These are phyloP conservation scores for Nakataea oryzae DNA, from an alignment of 2,329 filamentous ascomycete species.

Conservation along the genomic window DNA sequence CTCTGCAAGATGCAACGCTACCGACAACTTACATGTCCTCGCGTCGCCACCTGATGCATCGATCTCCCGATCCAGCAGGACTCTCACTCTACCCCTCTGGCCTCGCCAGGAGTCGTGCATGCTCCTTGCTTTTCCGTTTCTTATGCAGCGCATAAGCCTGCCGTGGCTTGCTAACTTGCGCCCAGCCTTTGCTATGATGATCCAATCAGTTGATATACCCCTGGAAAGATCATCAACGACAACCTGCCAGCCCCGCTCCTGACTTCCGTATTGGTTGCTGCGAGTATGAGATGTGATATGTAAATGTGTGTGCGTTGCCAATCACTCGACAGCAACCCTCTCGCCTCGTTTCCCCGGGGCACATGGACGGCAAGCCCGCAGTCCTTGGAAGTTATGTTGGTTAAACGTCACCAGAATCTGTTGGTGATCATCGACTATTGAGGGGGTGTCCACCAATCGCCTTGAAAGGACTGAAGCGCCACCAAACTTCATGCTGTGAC, in stretches of 20 bases:
- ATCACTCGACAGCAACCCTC: not conserved
- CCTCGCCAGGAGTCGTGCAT: not conserved
- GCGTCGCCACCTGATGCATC: not conserved
- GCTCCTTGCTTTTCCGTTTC: not conserved
- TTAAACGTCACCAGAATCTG: not conserved
- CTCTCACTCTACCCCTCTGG: not conserved
- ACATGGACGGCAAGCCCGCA: not conserved
- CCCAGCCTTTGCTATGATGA: not conserved
- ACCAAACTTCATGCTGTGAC: not conserved
- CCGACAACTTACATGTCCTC: not conserved
- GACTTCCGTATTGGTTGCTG: too few species aligned
- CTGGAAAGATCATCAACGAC: not conserved
- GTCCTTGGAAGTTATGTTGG: not conserved
- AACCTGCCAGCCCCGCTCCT: too few species aligned
- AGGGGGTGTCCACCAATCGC: too few species aligned
- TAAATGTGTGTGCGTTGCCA: not conserved
- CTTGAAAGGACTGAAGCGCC: too few species aligned
- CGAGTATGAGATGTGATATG: not conserved
- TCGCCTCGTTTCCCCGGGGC: not conserved
- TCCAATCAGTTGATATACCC: not conserved
- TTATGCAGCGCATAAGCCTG: not conserved
- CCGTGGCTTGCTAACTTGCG: not conserved
- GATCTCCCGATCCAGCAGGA: not conserved
- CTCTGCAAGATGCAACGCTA: not conserved
- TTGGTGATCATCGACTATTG: not conserved